Conservation (phyloP, 2,329 filamentous ascomycete species). For the Cytospora leucostoma region DNA sequence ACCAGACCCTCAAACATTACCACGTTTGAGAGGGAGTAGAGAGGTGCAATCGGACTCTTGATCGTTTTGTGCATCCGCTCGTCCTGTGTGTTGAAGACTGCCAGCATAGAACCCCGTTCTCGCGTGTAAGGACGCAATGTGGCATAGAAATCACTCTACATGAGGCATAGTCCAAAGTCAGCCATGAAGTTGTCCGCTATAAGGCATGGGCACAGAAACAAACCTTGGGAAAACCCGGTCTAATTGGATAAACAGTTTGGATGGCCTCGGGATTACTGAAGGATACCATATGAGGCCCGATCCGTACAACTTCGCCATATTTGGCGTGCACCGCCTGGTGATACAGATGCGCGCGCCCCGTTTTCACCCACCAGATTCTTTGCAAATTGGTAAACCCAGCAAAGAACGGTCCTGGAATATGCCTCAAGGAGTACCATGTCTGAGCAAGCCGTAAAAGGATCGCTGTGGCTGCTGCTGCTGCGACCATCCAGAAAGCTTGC, state of each 20-base stretch:
- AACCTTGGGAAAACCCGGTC: slow-evolving; percentile 32
- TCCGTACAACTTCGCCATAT: slow-evolving; percentile 52
- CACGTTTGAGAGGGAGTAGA: slow-evolving; percentile 32
- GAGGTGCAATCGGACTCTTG: slow-evolving; percentile 33
- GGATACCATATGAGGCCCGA: slow-evolving; percentile 50
- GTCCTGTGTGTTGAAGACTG: slow-evolving; percentile 37
- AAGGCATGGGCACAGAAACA: not conserved
- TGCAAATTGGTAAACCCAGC: not conserved
- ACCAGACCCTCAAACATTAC: slow-evolving; percentile 31
- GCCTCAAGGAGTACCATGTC: slow-evolving; percentile 19
- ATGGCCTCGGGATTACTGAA: slow-evolving; percentile 42
- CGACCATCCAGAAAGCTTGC: too few relatives aligned
- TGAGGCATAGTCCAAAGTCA: not conserved
- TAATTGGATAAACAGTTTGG: slow-evolving; percentile 29
- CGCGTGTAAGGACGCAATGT: slow-evolving; percentile 32
- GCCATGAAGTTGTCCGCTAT: not conserved
- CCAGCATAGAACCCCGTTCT: slow-evolving; percentile 28
- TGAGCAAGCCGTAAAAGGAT: too few relatives aligned
- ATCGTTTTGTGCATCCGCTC: slow-evolving; percentile 35
- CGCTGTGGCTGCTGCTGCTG: too few relatives aligned
- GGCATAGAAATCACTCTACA: slow-evolving; percentile 34
- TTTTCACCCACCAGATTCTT: too few relatives aligned
- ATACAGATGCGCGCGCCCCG: slow-evolving; percentile 4
- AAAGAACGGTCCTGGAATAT: slow-evolving; percentile 14
- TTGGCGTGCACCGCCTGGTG: slow-evolving; percentile 39